Percentiles rank a stretch among this genome's conserved stretches.
Evolutionary conservation across 345 rosid species (phyloP).

Genomic region (Brassica nigra): DNA sequence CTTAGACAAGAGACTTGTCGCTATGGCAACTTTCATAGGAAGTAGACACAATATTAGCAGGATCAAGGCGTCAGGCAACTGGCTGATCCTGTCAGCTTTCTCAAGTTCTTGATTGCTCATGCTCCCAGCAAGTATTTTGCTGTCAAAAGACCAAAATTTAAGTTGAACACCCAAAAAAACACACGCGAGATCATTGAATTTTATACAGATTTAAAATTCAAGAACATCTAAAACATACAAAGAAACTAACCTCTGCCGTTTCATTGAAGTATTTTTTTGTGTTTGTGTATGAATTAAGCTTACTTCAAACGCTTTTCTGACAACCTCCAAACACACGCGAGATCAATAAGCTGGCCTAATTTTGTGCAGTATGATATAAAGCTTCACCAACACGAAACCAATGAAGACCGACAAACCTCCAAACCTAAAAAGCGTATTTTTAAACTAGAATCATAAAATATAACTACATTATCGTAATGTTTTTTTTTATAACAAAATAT

Average conservation of each 20-base stretch:
- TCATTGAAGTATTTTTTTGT: neutral
- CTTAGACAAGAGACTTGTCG: slow-evolving; percentile 21
- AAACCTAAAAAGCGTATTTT: neutral
- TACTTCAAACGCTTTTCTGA: neutral
- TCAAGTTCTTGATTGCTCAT: neutral
- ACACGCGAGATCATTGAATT: no score
- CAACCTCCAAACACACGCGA: no score
- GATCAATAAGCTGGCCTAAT: neutral
- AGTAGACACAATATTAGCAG: neutral
- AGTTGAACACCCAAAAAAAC: neutral
- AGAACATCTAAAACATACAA: neutral
- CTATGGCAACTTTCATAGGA: neutral
- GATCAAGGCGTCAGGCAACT: neutral
- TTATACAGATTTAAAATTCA: neutral
- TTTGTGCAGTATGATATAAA: neutral
- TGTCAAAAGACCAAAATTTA: neutral
- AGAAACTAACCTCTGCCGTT: neutral
- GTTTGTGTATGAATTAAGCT: neutral
- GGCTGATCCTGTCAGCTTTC: neutral
- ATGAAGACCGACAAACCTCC: neutral
- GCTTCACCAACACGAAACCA: neutral
- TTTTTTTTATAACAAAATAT: no score
- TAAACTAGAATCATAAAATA: neutral
- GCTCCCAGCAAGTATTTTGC: neutral
- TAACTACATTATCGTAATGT: neutral